These are phyloP conservation scores for Smittium culicis DNA, from an alignment of 371 early-diverging fungal genomes.

Conservation along the genomic window DNA sequence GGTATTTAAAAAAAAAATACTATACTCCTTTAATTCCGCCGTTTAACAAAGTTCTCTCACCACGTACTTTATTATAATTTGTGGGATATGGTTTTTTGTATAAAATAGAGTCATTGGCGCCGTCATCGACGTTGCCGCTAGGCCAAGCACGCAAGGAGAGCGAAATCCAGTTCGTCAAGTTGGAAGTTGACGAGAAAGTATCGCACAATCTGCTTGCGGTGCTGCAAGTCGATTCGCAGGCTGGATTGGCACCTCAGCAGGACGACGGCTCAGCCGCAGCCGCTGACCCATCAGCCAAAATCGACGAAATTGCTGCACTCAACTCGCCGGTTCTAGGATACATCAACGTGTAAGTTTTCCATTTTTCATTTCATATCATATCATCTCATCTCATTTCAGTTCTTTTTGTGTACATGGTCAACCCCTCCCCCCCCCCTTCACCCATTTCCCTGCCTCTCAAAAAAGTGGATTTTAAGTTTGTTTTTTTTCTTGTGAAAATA, in stretches of 20 bases:
- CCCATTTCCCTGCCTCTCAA: no score
- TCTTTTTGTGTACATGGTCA: neutral
- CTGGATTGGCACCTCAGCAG: neutral
- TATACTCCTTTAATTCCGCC: neutral
- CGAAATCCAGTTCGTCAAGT: slow-evolving; percentile 61
- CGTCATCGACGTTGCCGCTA: slow-evolving; percentile 80
- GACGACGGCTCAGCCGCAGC: neutral
- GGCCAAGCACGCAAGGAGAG: slow-evolving; percentile 66
- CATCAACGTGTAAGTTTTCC: slow-evolving; percentile 58
- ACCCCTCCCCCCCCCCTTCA: no score
- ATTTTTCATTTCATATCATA: neutral
- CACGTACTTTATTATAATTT: neutral
- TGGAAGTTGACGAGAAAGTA: slow-evolving; percentile 69
- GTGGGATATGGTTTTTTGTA: neutral
- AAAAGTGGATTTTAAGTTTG: no score
- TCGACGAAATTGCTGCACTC: slow-evolving; percentile 38
- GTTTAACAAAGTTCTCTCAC: neutral
- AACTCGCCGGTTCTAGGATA: slow-evolving; percentile 70
- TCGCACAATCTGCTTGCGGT: slow-evolving; percentile 80
- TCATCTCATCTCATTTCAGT: neutral
- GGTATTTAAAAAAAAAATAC: neutral
- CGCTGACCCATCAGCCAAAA: neutral
- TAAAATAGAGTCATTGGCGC: slow-evolving; percentile 51
- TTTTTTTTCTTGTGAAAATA: slow-evolving; percentile 6
- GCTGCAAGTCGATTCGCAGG: slow-evolving; percentile 32